phyloP scores from a whole-genome alignment of 139 green algal genomes.

The Volvox reticuliferus region DNA sequence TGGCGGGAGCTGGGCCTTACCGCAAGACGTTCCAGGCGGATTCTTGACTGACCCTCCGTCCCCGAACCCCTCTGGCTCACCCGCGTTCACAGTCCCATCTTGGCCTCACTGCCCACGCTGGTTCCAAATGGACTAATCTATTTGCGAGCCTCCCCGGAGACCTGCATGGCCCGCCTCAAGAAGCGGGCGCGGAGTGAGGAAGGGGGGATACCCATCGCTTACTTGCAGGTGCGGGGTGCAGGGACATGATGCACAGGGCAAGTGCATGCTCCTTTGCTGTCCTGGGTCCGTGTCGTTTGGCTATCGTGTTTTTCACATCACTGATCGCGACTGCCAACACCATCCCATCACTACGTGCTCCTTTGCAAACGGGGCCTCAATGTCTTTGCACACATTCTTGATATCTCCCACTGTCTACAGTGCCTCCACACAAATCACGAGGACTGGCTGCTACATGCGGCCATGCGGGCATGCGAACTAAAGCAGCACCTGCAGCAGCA shows the following conservation, averaged over 20 bases:
- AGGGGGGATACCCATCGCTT: slow-evolving; percentile 71
- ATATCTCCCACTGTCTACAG: background rate
- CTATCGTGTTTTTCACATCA: too few species aligned
- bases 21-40: too few species aligned
- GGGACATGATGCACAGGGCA: too few species aligned
- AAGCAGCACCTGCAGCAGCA: slow-evolving; percentile 22
- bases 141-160: slow-evolving; percentile 78
- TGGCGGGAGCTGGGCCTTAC: too few species aligned
- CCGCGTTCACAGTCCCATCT: slow-evolving; percentile 57
- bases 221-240: slow-evolving; percentile 78
- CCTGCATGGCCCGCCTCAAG: slow-evolving; percentile 82
- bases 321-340: too few species aligned
- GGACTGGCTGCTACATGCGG: slow-evolving; percentile 82
- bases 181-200: slow-evolving; percentile 69
- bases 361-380: background rate
- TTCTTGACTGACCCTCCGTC: background rate
- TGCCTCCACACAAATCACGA: slow-evolving; percentile 93
- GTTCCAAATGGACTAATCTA: slow-evolving; percentile 98
- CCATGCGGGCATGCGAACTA: slow-evolving; percentile 10
- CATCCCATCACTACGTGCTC: too few species aligned
- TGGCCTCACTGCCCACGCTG: slow-evolving; percentile 74
- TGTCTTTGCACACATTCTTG: background rate
- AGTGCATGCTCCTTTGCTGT: too few species aligned
- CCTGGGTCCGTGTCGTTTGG: too few species aligned
- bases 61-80: background rate